Base-by-base conservation (phyloP, 2,329 filamentous ascomycete genomes). In the Fusarium pseudograminearum region DNA sequence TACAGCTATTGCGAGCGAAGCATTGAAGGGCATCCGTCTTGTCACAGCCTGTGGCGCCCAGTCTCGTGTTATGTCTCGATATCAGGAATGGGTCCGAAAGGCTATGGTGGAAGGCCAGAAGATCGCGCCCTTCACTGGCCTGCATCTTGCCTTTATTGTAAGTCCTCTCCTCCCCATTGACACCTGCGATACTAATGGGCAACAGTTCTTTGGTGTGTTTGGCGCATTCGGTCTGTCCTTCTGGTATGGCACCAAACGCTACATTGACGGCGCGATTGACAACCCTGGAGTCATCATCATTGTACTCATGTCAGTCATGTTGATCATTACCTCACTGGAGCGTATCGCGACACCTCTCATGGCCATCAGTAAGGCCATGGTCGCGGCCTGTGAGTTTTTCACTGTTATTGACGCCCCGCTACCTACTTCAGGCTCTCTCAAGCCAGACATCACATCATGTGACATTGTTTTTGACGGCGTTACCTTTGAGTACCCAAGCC, bases 381-480 rank as follows among this genome's bases (percentile, higher is more conserved):
- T 73, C 12, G 76, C 76, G 20, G 76, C 76, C 7, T 76, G 73
- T 20, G 67, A 76, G 51, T 73, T 78, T 11, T 77, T 76, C 28
- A 66, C 64, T 10, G 69, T 78, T 15, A 78, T 78, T 3, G 76
- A 78, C 31, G 74, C 75, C 3, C 73, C 74, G 0, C 9, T 66
- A 14, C 73, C 74, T 1, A 22, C 41, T 4, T 54, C 59, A 4
- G 72, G 74, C 6, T 65, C 67, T 20, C 65, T 76, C 24, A 71
- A 72, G 24, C 75, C 74, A 0, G 69, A 78, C 0, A 57, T 73
- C 2, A 41, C 48, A 18, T 58, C 65, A 3, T 77, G 75, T 7
- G 80, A 83, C 28, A 82, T 88, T 61, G 85, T 90, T 1, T 79
- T 91, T 2, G 61, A 72, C 2, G 24, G 61, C 0, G 71, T 74